Evolutionary conservation across 192 early-diverging fungal genomes (phyloP).

Genomic region (Coemansia sp.): DNA sequence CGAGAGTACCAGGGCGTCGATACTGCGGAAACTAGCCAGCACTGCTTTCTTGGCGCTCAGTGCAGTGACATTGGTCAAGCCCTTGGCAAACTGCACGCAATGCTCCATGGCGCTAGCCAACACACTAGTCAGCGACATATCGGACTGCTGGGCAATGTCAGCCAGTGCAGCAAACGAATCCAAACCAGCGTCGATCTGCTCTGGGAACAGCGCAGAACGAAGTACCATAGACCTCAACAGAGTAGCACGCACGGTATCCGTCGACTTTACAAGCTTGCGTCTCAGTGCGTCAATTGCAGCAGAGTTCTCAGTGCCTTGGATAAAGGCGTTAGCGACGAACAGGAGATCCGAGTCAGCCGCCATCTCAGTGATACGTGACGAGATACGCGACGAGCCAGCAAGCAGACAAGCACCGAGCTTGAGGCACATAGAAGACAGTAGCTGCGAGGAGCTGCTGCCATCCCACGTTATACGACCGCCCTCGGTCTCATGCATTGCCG

Average conservation of each 20-base stretch:
- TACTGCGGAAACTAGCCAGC: slow-evolving; percentile 3
- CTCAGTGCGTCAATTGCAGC: slow-evolving; percentile 5
- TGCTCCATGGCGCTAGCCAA: slow-evolving; percentile 22
- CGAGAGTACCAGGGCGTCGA: background rate
- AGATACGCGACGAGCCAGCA: background rate
- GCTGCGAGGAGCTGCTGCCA: background rate
- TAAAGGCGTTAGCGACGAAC: slow-evolving; percentile 20
- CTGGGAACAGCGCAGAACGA: slow-evolving; percentile 8
- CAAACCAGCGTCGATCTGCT: background rate
- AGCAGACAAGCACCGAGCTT: slow-evolving; percentile 9
- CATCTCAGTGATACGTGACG: background rate
- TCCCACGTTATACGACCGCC: slow-evolving; percentile 26
- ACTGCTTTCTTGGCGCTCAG: background rate
- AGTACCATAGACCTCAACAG: slow-evolving; percentile 17
- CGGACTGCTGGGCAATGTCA: background rate
- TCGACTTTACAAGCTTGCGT: background rate
- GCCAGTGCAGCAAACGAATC: slow-evolving; percentile 4
- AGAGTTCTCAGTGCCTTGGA: slow-evolving; percentile 17
- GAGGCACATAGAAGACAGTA: slow-evolving; percentile 12
- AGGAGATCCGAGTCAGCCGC: slow-evolving; percentile 7
- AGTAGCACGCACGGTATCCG: background rate
- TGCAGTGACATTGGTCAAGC: background rate
- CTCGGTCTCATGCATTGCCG: background rate
- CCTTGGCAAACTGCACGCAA: slow-evolving; percentile 6
- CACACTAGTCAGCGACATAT: no score